phyloP scores from a whole-genome alignment of 176 grass and related monocot genomes.

The maize (Zea mays) region Zm-B73-REFERENCE-NAM-5.0 NC_050101.1:150636001-150636500 shows the following conservation, averaged over 20 bases:
- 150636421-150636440: background rate
- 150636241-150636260: background rate
- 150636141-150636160: background rate
- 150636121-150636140: background rate
- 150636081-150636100: too few relatives aligned
- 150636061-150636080: too few relatives aligned
- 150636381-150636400: background rate
- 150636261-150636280: background rate
- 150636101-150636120: too few relatives aligned
- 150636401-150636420: background rate
- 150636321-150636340: background rate
- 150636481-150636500: too few relatives aligned
- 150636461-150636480: too few relatives aligned
- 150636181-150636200: background rate
- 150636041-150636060: too few relatives aligned
- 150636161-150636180: background rate
- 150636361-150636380: too few relatives aligned
- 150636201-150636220: background rate
- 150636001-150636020: too few relatives aligned
- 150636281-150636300: background rate
- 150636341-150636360: background rate
- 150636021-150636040: too few relatives aligned
- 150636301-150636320: background rate
- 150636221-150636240: background rate
- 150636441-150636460: background rate